Evolutionary conservation across 129 eudicot genomes (phyloP).

Genomic region (Centella asiatica): DNA sequence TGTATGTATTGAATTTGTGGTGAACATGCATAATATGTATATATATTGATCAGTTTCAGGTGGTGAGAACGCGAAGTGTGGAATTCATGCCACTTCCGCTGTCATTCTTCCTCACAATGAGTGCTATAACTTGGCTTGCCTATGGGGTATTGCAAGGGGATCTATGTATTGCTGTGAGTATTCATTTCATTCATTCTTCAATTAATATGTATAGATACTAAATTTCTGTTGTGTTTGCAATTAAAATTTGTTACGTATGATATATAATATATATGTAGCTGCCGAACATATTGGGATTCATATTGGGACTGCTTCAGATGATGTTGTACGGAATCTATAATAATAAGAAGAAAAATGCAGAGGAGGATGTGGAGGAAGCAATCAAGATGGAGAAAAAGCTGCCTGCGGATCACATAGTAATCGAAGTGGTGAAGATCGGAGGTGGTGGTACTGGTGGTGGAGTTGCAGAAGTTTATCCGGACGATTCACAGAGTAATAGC

Average conservation of each 20-base stretch:
- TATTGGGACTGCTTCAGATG: constrained; percentile 68
- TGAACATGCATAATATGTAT: no score
- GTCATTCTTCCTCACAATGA: constrained; percentile 70
- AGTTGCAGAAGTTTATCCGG: constrained; percentile 46
- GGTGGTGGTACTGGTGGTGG: constrained; percentile 27
- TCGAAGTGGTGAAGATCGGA: constrained; percentile 24
- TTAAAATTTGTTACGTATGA: no score
- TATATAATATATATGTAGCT: constrained; percentile 24
- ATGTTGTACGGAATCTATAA: constrained; percentile 44
- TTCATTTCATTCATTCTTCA: neutral
- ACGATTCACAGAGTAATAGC: constrained; percentile 26
- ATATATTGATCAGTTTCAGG: constrained; percentile 43
- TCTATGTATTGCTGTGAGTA: constrained; percentile 55
- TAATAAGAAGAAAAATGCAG: constrained; percentile 5
- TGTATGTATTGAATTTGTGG: no score
- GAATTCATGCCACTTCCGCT: constrained; percentile 81
- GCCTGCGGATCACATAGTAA: constrained; percentile 26
- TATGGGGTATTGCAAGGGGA: constrained; percentile 58
- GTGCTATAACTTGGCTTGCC: constrained; percentile 70
- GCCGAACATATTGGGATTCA: constrained; percentile 70
- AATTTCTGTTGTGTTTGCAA: neutral
- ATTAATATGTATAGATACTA: no score
- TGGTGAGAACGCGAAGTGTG: constrained; percentile 58
- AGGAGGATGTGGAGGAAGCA: neutral
- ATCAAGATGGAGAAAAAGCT: constrained; percentile 16